Evolutionary conservation across 2,329 filamentous ascomycete species (phyloP), one percentile per base, ranked within the genome.

Genomic region (Simplicillium aogashimaense): DNA sequence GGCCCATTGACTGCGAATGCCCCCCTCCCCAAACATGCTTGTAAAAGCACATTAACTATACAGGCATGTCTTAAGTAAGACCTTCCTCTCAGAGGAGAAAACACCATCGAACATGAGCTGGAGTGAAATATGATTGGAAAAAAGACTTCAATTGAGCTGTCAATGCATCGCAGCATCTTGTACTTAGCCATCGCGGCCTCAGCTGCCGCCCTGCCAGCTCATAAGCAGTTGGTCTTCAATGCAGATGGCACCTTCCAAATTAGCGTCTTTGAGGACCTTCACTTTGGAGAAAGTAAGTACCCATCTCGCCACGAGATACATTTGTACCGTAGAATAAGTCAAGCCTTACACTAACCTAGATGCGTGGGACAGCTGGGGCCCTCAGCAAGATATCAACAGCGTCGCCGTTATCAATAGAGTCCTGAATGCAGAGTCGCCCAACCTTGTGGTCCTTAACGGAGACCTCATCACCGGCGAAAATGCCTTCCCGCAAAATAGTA

Each of bases 231-330:
- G 11, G 15, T 15, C 9, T 71, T 74, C 47, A 54, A 53, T 8
- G 15, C 48, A 1, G 61, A 70, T 35, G 69, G 67, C 6, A 67
- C 60, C 0, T 74, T 76, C 47, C 67, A 72, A 38, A 60, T 76
- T 28, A 61, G 76, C 2, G 68, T 86, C 11, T 83, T 87, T 45
- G 72, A 76, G 20, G 83, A 87, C 48, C 58, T 86, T 7, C 82
- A 87, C 53, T 83, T 82, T 52, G 83, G 81, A 9, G 82, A 87
- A 57, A 72, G 76, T 76, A 58, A 47, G 61, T 54, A 3, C 15
- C 15, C 18, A n/a, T 8, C 15, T n/a, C 9, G 2, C 14, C 12
- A 25, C 2, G 2, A 2, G 2, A 1, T 28, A n/a, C 20, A 16
- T 4, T 30, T 7, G 20, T 25, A 9, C 20, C 9, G 9, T 25